These are phyloP conservation scores for Auriscalpium orientale DNA, from an alignment of 768 basidiomycete genomes.

Conservation along the genomic window DNA sequence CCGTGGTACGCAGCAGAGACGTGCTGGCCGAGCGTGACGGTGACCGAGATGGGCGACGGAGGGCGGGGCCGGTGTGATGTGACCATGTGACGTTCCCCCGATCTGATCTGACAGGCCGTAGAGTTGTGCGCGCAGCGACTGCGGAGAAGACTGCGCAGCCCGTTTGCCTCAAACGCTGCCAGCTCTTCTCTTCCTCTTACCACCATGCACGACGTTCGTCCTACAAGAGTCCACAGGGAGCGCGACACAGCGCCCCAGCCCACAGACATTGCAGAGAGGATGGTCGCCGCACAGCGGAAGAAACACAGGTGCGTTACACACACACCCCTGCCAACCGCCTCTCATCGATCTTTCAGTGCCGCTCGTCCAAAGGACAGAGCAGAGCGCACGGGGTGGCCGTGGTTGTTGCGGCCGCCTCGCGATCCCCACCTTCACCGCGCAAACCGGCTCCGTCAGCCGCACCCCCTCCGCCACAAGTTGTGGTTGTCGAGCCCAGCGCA, in stretches of 20 bases:
- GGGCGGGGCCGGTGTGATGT: neutral
- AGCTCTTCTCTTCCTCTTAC: neutral
- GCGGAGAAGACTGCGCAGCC: conserved; percentile 12
- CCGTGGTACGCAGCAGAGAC: no score
- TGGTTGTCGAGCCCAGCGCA: conserved; percentile 27
- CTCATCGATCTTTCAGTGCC: neutral
- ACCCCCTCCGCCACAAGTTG: conserved; percentile 35
- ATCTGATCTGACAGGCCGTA: conserved; percentile 4
- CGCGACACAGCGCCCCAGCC: conserved; percentile 27
- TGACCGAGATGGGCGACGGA: neutral
- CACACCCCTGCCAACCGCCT: neutral
- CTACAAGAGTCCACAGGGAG: conserved; percentile 27
- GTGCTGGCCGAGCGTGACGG: no score
- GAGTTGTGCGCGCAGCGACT: conserved; percentile 11
- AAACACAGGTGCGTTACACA: conserved; percentile 43
- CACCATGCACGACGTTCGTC: conserved; percentile 17
- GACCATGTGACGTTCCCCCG: neutral
- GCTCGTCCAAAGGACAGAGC: conserved; percentile 6
- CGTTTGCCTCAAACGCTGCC: neutral
- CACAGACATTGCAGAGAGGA: conserved; percentile 51
- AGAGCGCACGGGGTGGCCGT: conserved; percentile 20
- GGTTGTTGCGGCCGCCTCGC: conserved; percentile 26
- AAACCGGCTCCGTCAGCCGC: conserved; percentile 30
- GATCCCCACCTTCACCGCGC: conserved; percentile 20
- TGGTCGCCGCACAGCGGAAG: conserved; percentile 61